Conservation (phyloP, 148 eudicot species). For the Spergularia bocconei region DNA sequence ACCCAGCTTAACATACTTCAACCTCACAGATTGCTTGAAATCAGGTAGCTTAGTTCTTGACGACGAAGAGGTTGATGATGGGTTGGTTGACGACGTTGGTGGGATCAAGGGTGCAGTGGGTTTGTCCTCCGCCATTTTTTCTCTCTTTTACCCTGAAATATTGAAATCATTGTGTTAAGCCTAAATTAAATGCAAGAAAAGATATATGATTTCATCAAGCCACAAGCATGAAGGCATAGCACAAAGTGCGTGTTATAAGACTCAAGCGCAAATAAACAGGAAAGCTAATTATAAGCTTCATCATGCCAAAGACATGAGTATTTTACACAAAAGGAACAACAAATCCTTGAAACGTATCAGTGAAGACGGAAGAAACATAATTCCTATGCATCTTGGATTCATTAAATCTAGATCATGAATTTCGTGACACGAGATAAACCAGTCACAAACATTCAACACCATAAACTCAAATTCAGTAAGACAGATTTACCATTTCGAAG, state of each 20-base stretch:
- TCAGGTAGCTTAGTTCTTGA: slow-evolving; percentile 51
- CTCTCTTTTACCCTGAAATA: slow-evolving; percentile 13
- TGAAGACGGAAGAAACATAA: background rate
- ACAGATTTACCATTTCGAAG: background rate
- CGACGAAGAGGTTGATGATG: slow-evolving; percentile 19
- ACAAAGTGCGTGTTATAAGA: background rate
- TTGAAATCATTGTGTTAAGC: slow-evolving; percentile 14
- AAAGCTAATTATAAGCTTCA: background rate
- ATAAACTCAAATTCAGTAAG: background rate
- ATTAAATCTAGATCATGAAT: background rate
- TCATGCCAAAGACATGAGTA: background rate
- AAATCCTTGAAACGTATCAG: background rate
- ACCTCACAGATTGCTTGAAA: slow-evolving; percentile 65
- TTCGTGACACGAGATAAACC: background rate
- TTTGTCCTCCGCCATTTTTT: slow-evolving; percentile 47
- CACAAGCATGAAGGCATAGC: background rate
- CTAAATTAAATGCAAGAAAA: background rate
- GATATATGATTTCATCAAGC: slow-evolving; percentile 3
- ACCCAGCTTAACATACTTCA: slow-evolving; percentile 78
- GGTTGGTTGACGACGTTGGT: slow-evolving; percentile 28
- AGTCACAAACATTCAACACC: background rate
- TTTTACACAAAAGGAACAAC: background rate
- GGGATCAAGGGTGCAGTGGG: slow-evolving; percentile 37
- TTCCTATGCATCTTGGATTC: background rate
- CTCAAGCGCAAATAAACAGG: background rate